Base-by-base conservation (phyloP, 257 asterid species). In the Petunia axillaris region DNA sequence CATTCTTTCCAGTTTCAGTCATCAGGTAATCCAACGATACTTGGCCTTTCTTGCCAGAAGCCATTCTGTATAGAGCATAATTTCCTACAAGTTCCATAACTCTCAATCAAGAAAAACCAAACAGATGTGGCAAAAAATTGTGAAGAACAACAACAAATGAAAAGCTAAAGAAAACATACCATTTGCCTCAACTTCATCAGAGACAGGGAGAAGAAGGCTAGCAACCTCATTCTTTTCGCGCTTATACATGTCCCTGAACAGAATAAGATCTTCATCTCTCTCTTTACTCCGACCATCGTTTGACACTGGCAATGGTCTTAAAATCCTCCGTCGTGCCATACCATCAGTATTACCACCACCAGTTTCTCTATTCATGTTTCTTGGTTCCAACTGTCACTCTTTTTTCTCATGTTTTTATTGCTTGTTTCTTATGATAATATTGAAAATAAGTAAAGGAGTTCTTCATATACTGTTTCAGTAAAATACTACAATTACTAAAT, bases 171-270 rank as follows among this genome's bases (percentile, higher is more conserved):
- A 4, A 15, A 2, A 64, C 86, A 78, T 25, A 88, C 95, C 95
- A 70, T 86, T 87, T 46, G 89, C 81, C 77, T 90, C 96, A 38
- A 90, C 90, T 38, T 93, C 97, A 5, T 90, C 89, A 0, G 97
- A 85, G 58, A 87, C 87, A n/a, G 94, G 92, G 54, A 89, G 92
- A 83, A 93, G 94, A 80, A 93, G 95, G 79, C 89, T 87, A 35
- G 84, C 85, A 52, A 78, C 14, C 4, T 82, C 84, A 55, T 87
- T 89, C 8, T 88, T 91, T 63, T 90, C 93, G 5, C 86, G 86
- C 79, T 85, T 90, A 6, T 88, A 91, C 82, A 93, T 83, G 67
- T 93, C 92, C 10, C 91, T 87, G 15, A 93, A 93, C 83, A 91
- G 78, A 25, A 91, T 76, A 41, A 92, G 94, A 84, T 91, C 95